Evolutionary conservation across 352 stramenopile genomes (phyloP).

Genomic region (Aphanomyces astaci): DNA sequence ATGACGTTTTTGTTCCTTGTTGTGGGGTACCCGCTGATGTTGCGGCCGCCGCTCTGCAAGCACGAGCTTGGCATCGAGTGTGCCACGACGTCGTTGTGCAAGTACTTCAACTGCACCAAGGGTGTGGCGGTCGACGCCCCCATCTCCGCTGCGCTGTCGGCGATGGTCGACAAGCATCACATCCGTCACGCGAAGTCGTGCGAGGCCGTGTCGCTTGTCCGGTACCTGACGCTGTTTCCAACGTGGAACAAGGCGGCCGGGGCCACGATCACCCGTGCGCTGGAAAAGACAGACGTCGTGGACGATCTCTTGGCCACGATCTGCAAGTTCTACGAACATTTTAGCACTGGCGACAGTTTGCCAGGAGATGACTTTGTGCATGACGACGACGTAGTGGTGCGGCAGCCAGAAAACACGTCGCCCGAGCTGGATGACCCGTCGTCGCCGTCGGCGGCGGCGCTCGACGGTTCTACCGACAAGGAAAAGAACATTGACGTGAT

Average conservation of each 20-base stretch:
- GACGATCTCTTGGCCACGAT: slow-evolving; percentile 52
- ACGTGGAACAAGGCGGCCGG: slow-evolving; percentile 76
- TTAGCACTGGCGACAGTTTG: slow-evolving; percentile 17
- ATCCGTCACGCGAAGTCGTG: slow-evolving; percentile 43
- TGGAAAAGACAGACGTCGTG: slow-evolving; percentile 45
- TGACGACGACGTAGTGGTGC: slow-evolving; percentile 3
- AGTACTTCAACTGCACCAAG: slow-evolving; percentile 60
- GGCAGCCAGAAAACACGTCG: slow-evolving; percentile 16
- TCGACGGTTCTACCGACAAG: neutral
- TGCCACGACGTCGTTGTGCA: slow-evolving; percentile 51
- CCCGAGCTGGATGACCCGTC: slow-evolving; percentile 13
- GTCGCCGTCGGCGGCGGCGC: neutral
- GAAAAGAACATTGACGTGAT: slow-evolving; percentile 21
- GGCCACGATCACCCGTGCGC: slow-evolving; percentile 41
- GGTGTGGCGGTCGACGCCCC: slow-evolving; percentile 24
- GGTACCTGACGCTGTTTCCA: slow-evolving; percentile 69
- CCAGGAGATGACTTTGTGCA: neutral
- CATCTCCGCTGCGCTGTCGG: neutral
- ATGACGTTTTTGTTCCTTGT: slow-evolving; percentile 56
- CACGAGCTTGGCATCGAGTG: slow-evolving; percentile 78
- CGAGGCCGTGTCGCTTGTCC: slow-evolving; percentile 53
- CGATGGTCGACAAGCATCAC: slow-evolving; percentile 16
- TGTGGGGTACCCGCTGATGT: slow-evolving; percentile 50
- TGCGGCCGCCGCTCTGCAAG: slow-evolving; percentile 58
- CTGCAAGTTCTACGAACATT: slow-evolving; percentile 56